These are phyloP conservation scores for Puccinia sorghi DNA, from an alignment of 1,284 basidiomycete genomes.

Conservation along the genomic window DNA sequence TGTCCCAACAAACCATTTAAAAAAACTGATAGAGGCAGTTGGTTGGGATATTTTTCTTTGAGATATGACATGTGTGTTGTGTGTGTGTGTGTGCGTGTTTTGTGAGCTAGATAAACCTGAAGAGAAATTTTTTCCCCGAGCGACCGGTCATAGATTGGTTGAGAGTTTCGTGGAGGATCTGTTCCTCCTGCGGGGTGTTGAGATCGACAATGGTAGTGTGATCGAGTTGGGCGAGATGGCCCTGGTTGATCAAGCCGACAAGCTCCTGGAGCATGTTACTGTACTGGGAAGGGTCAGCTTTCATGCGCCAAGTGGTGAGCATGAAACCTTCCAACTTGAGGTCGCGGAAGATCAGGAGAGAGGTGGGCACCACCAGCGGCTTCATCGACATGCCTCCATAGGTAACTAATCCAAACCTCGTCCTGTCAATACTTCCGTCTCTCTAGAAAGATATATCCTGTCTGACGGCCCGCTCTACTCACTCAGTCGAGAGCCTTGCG, in stretches of 20 bases:
- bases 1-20: too few relatives aligned
- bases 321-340: conserved; percentile 53
- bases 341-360: conserved; percentile 74
- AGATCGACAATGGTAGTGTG: conserved; percentile 23
- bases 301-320: not conserved
- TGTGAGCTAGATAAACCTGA: not conserved
- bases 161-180: not conserved
- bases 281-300: not conserved
- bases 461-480: too few relatives aligned
- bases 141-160: conserved; percentile 13
- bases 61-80: too few relatives aligned
- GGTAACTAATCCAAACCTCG: conserved; percentile 63
- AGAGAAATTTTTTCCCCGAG: conserved; percentile 34
- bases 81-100: too few relatives aligned
- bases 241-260: conserved; percentile 21
- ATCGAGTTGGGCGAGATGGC: not conserved
- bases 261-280: conserved; percentile 55
- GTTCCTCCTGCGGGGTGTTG: not conserved
- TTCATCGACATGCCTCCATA: conserved; percentile 86
- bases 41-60: too few relatives aligned
- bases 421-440: not conserved
- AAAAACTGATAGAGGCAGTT: too few relatives aligned
- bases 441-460: not conserved
- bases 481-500: conserved; percentile 54
- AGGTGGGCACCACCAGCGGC: conserved; percentile 73